Conservation (phyloP, 345 rosid species). For the Pelargonium nanum region DNA sequence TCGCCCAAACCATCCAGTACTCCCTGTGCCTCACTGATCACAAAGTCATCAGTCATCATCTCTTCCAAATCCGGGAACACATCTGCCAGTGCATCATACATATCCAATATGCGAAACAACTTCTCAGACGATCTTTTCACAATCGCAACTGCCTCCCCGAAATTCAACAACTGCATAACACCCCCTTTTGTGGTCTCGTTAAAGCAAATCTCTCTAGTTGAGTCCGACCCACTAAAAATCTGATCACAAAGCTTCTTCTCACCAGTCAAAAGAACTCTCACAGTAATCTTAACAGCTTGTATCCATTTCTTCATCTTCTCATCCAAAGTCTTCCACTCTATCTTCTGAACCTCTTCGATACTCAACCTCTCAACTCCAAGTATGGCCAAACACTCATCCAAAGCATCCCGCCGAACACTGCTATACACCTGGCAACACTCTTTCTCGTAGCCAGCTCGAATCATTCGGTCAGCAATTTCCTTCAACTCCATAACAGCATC, state of each 20-base stretch:
- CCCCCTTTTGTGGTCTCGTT: constrained; percentile 40
- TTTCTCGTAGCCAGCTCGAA: constrained; percentile 38
- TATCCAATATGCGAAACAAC: constrained; percentile 52
- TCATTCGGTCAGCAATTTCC: constrained; percentile 59
- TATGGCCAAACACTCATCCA: constrained; percentile 39
- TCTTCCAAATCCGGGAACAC: constrained; percentile 37
- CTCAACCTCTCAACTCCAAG: constrained; percentile 44
- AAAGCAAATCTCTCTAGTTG: constrained; percentile 31
- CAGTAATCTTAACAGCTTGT: constrained; percentile 38
- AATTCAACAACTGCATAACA: constrained; percentile 46
- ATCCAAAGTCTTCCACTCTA: constrained; percentile 45
- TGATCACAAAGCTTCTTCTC: constrained; percentile 55
- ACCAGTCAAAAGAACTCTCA: constrained; percentile 37
- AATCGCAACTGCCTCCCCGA: constrained; percentile 62
- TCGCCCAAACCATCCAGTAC: constrained; percentile 32
- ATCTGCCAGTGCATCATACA: constrained; percentile 51
- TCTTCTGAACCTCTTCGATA: constrained; percentile 46
- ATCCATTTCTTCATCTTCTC: constrained; percentile 59
- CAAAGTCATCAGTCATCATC: constrained; percentile 38
- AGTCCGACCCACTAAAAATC: constrained; percentile 45
- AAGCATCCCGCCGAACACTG: constrained; percentile 38
- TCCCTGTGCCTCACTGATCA: constrained; percentile 44
- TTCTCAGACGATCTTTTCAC: constrained; percentile 49
- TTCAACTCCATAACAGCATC: constrained; percentile 40
- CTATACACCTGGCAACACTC: constrained; percentile 46